Conservation (phyloP, 192 early-diverging fungal species). For the Lobosporangium transversale region DNA sequence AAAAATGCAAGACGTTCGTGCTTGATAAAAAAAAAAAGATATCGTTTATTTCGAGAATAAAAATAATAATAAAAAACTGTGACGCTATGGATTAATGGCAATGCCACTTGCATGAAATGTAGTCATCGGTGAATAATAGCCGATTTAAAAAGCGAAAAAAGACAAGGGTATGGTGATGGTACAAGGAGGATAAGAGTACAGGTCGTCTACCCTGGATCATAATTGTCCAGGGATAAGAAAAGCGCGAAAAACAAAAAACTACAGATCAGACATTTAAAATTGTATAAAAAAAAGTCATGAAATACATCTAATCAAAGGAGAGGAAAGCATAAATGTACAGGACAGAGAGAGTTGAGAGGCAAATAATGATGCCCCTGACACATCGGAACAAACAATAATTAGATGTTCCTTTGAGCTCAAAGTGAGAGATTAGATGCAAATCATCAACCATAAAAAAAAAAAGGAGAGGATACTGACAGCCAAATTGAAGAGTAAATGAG, state of each 20-base stretch:
- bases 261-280: conserved; percentile 8
- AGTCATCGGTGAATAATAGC: background rate
- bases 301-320: background rate
- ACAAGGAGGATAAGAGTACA: conserved; percentile 13
- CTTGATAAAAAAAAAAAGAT: background rate
- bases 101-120: too few relatives aligned
- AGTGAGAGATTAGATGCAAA: background rate
- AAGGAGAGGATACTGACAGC: conserved; percentile 3
- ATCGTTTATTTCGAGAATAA: background rate
- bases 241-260: conserved; percentile 8
- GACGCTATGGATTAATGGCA: too few relatives aligned
- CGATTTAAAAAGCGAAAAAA: background rate
- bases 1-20: too few relatives aligned
- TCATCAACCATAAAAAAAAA: background rate
- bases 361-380: conserved; percentile 46
- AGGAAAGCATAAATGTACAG: conserved; percentile 36
- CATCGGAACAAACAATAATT: background rate
- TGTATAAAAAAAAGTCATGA: conserved; percentile 8
- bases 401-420: conserved; percentile 21
- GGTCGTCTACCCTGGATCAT: conserved; percentile 22
- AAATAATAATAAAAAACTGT: too few relatives aligned
- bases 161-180: background rate
- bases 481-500: conserved; percentile 4
- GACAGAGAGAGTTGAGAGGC: conserved; percentile 28
- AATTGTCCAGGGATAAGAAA: conserved; percentile 33